phyloP scores from a whole-genome alignment of 1,284 basidiomycete species.

The Melampsora larici-populina region DNA sequence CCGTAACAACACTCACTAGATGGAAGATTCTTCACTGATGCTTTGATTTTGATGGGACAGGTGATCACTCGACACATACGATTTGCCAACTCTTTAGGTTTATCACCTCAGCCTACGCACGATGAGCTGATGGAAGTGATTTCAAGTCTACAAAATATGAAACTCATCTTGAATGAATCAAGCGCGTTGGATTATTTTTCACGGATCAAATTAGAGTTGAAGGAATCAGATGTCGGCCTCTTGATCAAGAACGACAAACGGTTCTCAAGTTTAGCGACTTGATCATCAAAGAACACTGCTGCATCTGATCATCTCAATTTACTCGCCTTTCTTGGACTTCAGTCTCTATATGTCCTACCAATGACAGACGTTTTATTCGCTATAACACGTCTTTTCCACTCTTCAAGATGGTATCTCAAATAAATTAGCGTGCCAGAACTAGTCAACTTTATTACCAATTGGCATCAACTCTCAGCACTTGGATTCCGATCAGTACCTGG shows the following conservation, averaged over 20 bases:
- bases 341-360: too few species aligned
- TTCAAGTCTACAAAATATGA: slow-evolving; percentile 34
- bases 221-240: slow-evolving; percentile 17
- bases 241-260: slow-evolving; percentile 33
- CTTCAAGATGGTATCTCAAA: too few species aligned
- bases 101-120: slow-evolving; percentile 26
- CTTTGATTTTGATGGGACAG: not conserved
- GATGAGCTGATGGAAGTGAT: slow-evolving; percentile 33
- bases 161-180: slow-evolving; percentile 34
- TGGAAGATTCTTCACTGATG: not conserved
- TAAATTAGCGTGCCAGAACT: too few species aligned
- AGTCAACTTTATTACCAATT: too few species aligned
- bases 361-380: too few species aligned
- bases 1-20: not conserved
- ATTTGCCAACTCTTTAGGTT: slow-evolving; percentile 22
- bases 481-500: too few species aligned
- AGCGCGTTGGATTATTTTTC: slow-evolving; percentile 40
- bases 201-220: slow-evolving; percentile 37
- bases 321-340: too few species aligned
- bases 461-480: too few species aligned
- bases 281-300: not conserved
- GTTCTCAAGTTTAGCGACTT: slow-evolving; percentile 16
- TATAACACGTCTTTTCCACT: too few species aligned
- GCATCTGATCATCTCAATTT: too few species aligned
- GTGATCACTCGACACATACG: slow-evolving; percentile 38